Evolutionary conservation across 192 early-diverging fungal species (phyloP).

Genomic region (Gonapodya prolifera): DNA sequence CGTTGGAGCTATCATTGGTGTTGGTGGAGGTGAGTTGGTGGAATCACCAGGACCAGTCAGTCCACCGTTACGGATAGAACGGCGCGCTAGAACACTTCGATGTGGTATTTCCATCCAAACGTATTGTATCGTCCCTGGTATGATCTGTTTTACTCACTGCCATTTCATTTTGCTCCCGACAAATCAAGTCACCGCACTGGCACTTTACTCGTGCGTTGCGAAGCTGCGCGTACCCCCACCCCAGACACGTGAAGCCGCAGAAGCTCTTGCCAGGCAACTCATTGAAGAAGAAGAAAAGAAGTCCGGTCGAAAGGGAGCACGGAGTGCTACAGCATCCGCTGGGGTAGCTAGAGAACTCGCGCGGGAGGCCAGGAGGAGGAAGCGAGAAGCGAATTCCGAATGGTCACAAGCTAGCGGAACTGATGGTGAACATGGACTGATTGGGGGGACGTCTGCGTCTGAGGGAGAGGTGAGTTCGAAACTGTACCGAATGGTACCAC

Average conservation of each 20-base stretch:
- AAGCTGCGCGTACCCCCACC: neutral
- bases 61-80: too few species aligned
- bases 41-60: neutral
- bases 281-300: neutral
- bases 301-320: neutral
- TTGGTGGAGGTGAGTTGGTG: neutral
- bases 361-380: too few species aligned
- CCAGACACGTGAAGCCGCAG: neutral
- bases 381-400: too few species aligned
- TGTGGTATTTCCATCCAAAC: too few species aligned
- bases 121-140: too few species aligned
- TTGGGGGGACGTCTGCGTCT: neutral
- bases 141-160: too few species aligned
- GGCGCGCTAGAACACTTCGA: too few species aligned
- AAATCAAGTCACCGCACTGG: too few species aligned
- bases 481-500: neutral
- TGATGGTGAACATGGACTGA: neutral
- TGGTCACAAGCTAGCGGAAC: neutral
- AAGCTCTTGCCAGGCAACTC: neutral
- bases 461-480: neutral
- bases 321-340: neutral
- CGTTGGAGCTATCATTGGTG: neutral
- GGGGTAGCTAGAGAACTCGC: too few species aligned
- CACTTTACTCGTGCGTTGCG: too few species aligned
- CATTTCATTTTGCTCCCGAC: too few species aligned